phyloP scores from a whole-genome alignment of 768 basidiomycete species.

The Rhodotorula diobovata region DNA sequence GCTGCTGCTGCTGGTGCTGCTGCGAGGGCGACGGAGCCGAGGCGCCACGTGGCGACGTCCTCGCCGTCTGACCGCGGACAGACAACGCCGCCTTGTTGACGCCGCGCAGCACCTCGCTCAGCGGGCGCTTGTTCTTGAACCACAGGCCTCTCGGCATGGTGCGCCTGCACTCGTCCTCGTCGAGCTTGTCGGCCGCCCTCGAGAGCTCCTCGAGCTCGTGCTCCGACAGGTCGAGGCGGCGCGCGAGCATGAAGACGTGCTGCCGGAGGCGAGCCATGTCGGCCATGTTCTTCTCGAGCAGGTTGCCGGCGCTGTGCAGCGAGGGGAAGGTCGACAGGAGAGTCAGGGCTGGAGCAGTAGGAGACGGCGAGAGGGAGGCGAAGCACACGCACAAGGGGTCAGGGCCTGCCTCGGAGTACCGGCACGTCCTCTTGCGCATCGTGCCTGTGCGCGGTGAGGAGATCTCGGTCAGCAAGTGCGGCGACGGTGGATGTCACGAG shows the following conservation, averaged over 20 bases:
- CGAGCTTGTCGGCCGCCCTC: background rate
- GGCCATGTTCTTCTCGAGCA: background rate
- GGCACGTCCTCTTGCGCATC: background rate
- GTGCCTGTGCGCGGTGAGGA: background rate
- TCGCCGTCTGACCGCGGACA: too few species aligned
- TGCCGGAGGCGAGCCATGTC: constrained; percentile 7
- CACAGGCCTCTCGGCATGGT: too few species aligned
- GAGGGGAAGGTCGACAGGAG: background rate
- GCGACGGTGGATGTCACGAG: background rate
- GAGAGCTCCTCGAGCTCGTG: background rate
- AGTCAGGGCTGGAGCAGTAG: background rate
- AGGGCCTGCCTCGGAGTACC: background rate
- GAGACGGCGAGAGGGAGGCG: background rate
- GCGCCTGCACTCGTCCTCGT: background rate
- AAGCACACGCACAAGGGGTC: background rate
- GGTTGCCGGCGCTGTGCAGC: background rate
- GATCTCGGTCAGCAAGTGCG: background rate
- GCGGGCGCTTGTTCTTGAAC: background rate
- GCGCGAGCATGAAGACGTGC: background rate
- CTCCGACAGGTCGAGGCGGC: background rate
- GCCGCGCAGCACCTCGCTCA: background rate
- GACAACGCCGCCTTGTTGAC: background rate
- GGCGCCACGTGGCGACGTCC: too few species aligned
- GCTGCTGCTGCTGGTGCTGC: too few species aligned
- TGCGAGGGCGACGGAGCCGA: too few species aligned